Conservation (phyloP, 2,329 filamentous ascomycete genomes). For the Colletotrichum phormii region DNA sequence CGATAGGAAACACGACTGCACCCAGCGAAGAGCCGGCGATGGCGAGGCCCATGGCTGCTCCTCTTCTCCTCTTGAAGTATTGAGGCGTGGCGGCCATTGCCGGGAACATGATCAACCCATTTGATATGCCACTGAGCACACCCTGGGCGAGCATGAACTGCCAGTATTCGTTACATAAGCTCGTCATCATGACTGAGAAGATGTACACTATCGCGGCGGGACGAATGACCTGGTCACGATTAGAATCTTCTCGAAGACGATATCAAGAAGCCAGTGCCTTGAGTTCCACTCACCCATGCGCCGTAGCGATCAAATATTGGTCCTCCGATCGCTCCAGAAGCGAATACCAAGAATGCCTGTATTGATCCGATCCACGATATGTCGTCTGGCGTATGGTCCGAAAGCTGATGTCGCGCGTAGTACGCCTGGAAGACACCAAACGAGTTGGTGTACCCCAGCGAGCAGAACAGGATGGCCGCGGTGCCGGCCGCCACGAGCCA, state of each 20-base stretch:
- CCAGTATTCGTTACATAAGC: slow-evolving; percentile 51
- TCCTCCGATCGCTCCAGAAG: slow-evolving; percentile 36
- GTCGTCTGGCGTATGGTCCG: slow-evolving; percentile 38
- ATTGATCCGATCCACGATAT: slow-evolving; percentile 44
- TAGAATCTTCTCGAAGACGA: neutral
- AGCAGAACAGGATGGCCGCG: slow-evolving; percentile 46
- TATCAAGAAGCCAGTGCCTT: neutral
- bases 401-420: slow-evolving; percentile 42
- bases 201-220: slow-evolving; percentile 38
- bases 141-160: slow-evolving; percentile 56
- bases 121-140: slow-evolving; percentile 48
- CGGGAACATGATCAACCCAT: slow-evolving; percentile 50
- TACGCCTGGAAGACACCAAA: slow-evolving; percentile 44
- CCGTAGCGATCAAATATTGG: slow-evolving; percentile 40
- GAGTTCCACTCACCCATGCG: slow-evolving; percentile 25
- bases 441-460: slow-evolving; percentile 43
- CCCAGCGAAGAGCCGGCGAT: slow-evolving; percentile 54
- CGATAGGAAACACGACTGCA: slow-evolving; percentile 57
- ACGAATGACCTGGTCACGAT: slow-evolving; percentile 32
- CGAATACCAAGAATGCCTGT: slow-evolving; percentile 42
- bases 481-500: slow-evolving; percentile 55
- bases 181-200: slow-evolving; percentile 47
- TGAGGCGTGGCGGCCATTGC: slow-evolving; percentile 49
- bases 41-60: slow-evolving; percentile 51
- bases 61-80: slow-evolving; percentile 53